phyloP scores from a whole-genome alignment of 176 grass and related monocot genomes.

The Eleusine coracana region DNA sequence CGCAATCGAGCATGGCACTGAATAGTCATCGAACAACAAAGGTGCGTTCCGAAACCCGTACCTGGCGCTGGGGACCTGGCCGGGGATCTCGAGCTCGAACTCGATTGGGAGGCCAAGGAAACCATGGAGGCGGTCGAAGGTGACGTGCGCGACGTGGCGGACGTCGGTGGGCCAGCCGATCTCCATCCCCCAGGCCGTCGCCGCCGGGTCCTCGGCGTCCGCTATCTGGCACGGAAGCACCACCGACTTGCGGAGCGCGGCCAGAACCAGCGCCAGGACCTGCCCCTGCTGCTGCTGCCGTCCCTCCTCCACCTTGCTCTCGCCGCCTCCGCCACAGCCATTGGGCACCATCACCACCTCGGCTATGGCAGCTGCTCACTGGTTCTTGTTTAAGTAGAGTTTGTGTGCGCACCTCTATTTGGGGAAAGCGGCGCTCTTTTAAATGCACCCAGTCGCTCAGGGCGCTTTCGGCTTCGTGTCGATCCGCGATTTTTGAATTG shows the following conservation, averaged over 20 bases:
- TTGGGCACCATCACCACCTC: constrained; percentile 48
- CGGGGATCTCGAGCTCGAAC: constrained; percentile 84
- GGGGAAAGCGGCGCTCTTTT: constrained; percentile 30
- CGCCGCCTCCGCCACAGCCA: constrained; percentile 40
- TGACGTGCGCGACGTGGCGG: constrained; percentile 93
- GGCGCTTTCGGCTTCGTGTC: constrained; percentile 7
- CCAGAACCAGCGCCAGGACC: constrained; percentile 52
- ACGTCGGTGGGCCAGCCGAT: constrained; percentile 91
- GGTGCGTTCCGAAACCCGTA: not conserved
- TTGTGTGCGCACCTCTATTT: constrained; percentile 27
- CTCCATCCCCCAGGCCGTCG: constrained; percentile 55
- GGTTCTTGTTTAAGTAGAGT: not conserved
- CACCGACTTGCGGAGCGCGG: constrained; percentile 67
- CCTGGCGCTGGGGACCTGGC: constrained; percentile 83
- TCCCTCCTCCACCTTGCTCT: constrained; percentile 42
- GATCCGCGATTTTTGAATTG: constrained; percentile 34
- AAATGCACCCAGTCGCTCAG: not conserved
- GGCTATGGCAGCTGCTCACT: constrained; percentile 21
- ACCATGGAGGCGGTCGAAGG: constrained; percentile 91
- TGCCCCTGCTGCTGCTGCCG: constrained; percentile 54
- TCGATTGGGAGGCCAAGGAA: constrained; percentile 93
- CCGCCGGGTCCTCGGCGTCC: constrained; percentile 36
- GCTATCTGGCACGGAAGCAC: constrained; percentile 64
- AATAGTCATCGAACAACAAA: not conserved
- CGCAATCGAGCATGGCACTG: not conserved